These are phyloP conservation scores for Apophysomyces elegans DNA, from an alignment of 371 early-diverging fungal genomes.

Conservation along the genomic window DNA sequence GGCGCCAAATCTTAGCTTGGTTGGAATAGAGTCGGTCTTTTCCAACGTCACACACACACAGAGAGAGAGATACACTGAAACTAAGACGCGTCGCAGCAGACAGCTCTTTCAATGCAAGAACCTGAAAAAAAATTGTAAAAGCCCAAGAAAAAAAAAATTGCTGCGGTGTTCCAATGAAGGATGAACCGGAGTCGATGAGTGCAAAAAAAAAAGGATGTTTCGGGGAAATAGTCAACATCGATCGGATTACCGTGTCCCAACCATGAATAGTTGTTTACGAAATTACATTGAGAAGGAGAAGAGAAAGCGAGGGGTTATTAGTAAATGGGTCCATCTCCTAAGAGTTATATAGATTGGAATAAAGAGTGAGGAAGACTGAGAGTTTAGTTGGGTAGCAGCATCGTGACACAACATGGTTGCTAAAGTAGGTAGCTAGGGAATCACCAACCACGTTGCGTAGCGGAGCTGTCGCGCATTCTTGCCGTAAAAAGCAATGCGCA, in stretches of 20 bases:
- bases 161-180: no score
- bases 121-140: background rate
- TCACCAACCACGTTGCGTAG: slow-evolving; percentile 12
- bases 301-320: background rate
- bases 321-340: background rate
- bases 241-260: no score
- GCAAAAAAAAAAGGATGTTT: no score
- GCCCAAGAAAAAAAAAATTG: no score
- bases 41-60: background rate
- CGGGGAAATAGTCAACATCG: no score
- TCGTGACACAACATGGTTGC: slow-evolving; percentile 5
- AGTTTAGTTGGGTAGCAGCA: background rate
- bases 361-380: background rate
- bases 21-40: no score
- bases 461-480: slow-evolving; percentile 11
- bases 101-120: background rate
- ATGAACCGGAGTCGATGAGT: no score
- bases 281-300: background rate
- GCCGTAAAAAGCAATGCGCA: slow-evolving; percentile 4
- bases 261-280: background rate
- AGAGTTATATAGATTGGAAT: background rate
- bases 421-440: background rate
- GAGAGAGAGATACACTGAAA: no score
- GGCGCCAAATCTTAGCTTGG: background rate
- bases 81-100: background rate